These are phyloP conservation scores for Aphanomyces astaci DNA, from an alignment of 352 stramenopile genomes.

Conservation along the genomic window DNA sequence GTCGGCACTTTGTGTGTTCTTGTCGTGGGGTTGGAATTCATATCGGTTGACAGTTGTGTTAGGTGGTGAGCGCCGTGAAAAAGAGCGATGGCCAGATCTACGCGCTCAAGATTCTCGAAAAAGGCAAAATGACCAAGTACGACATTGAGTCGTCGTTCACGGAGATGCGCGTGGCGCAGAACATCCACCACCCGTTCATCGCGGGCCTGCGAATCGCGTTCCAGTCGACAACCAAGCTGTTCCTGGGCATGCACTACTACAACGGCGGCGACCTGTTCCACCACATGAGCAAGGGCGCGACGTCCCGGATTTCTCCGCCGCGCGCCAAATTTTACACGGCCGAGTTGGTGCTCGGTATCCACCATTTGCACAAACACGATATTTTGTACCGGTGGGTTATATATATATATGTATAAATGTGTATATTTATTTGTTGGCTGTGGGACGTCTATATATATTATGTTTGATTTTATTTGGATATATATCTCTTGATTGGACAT, in stretches of 20 bases:
- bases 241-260: slow-evolving; percentile 85
- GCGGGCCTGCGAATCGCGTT: slow-evolving; percentile 79
- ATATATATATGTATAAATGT: too few relatives aligned
- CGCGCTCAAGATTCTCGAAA: slow-evolving; percentile 87
- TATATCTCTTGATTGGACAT: too few relatives aligned
- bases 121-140: slow-evolving; percentile 86
- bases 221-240: slow-evolving; percentile 79
- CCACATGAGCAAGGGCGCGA: slow-evolving; percentile 86
- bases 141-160: slow-evolving; percentile 85
- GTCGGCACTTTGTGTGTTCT: too few relatives aligned
- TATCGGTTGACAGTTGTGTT: too few relatives aligned
- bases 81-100: slow-evolving; percentile 87
- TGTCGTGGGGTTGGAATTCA: too few relatives aligned
- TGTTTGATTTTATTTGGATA: too few relatives aligned
- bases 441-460: too few relatives aligned
- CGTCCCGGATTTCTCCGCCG: slow-evolving; percentile 68
- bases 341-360: slow-evolving; percentile 88
- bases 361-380: slow-evolving; percentile 89
- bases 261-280: slow-evolving; percentile 79
- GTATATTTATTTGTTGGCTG: too few relatives aligned
- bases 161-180: slow-evolving; percentile 83
- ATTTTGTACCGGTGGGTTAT: slow-evolving; percentile 90
- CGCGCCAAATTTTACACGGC: slow-evolving; percentile 89
- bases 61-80: slow-evolving; percentile 84
- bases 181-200: slow-evolving; percentile 86